These are phyloP conservation scores for Hevea brasiliensis DNA, from an alignment of 345 rosid genomes.

Conservation along the genomic window DNA sequence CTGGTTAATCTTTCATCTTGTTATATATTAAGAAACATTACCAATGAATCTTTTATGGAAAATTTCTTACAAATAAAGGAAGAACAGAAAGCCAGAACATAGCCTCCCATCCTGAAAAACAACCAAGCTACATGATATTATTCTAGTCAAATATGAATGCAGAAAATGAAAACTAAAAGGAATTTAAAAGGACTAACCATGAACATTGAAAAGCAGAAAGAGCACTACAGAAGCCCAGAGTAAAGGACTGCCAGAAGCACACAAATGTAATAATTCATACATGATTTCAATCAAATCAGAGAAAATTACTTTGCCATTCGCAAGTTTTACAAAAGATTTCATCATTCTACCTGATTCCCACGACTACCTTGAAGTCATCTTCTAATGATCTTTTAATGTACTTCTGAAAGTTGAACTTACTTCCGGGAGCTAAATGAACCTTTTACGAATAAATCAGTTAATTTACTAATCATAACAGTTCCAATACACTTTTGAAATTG, in stretches of 20 bases:
- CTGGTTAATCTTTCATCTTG: conserved; percentile 1
- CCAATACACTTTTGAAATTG: background rate
- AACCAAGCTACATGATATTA: background rate
- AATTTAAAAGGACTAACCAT: conserved; percentile 45
- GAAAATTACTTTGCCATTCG: too few relatives aligned
- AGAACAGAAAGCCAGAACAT: conserved; percentile 57
- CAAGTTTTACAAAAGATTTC: background rate
- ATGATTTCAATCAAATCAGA: background rate
- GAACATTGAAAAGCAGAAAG: conserved; percentile 71
- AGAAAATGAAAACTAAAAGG: background rate
- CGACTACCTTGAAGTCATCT: conserved; percentile 95
- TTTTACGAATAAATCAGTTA: conserved; percentile 22
- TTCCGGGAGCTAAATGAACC: conserved; percentile 92
- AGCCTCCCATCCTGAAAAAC: conserved; percentile 64
- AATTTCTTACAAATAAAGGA: conserved; percentile 71
- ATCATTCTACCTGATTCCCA: conserved; percentile 71
- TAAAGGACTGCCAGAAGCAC: conserved; percentile 50
- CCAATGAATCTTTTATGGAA: background rate
- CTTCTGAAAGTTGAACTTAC: conserved; percentile 83
- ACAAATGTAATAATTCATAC: background rate
- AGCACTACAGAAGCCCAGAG: conserved; percentile 78
- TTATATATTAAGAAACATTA: background rate
- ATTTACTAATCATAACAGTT: conserved; percentile 2
- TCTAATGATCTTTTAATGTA: conserved; percentile 87
- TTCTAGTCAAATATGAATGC: background rate